phyloP scores from a whole-genome alignment of 768 basidiomycete genomes.

The Fomitopsis pulvina region DNA sequence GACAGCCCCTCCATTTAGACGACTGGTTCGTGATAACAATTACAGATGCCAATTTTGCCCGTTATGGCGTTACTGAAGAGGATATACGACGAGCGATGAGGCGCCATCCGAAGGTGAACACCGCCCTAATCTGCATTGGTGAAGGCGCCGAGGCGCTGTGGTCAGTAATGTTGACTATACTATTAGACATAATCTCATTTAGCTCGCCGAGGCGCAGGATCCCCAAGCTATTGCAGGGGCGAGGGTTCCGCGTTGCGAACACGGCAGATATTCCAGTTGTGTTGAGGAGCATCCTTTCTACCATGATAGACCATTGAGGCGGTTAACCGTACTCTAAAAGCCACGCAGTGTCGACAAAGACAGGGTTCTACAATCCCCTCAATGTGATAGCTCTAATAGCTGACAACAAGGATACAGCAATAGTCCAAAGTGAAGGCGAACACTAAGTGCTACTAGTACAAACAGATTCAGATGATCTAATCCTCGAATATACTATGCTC shows the following conservation, averaged over 20 bases:
- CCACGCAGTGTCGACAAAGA: no score
- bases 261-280: constrained; percentile 62
- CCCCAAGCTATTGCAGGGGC: constrained; percentile 52
- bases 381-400: background rate
- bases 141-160: constrained; percentile 61
- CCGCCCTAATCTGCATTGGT: constrained; percentile 62
- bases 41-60: constrained; percentile 64
- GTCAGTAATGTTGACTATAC: constrained; percentile 26
- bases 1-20: constrained; percentile 29
- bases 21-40: constrained; percentile 70
- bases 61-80: constrained; percentile 55
- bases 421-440: background rate
- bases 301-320: constrained; percentile 24
- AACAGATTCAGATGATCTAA: background rate
- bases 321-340: no score
- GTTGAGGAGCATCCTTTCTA: constrained; percentile 47
- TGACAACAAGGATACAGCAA: background rate
- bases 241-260: constrained; percentile 52
- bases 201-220: constrained; percentile 34
- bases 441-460: background rate
- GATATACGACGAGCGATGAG: constrained; percentile 53
- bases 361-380: no score
- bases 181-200: background rate
- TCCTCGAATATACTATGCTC: constrained; percentile 2
- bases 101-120: constrained; percentile 56